Base-by-base conservation (phyloP, 306 rosid species). In the Ochetophila trinervis region DNA sequence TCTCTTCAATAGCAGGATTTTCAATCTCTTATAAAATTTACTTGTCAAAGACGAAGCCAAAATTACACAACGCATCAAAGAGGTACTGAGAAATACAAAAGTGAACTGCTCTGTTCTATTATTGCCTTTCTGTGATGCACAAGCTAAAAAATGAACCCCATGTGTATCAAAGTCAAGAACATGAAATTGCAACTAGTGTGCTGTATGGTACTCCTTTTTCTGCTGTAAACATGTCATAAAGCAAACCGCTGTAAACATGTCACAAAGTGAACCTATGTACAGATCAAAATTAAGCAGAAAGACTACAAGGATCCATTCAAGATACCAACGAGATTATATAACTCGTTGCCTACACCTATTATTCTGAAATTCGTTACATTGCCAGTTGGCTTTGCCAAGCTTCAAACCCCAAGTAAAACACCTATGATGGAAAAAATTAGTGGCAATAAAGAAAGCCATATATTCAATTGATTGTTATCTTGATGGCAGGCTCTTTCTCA, bases 41-140 rank as follows among this genome's bases (percentile, higher is more conserved):
- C 69, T 20, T 21, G 12, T 59, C 37, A 45, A 59, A 42, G 27
- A 76, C 30, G 14, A 56, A 54, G 35, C 15, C 35, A 65, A 71
- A 49, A 49, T 57, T 6, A 71, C 32, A 71, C 23, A 23, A 62
- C 53, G 72, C 69, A 64, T 48, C 36, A 21, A 48, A 63, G 74
- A 54, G 59, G 52, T 24, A 50, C 40, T 45, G 17, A 55, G 64
- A 72, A 62, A 62, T 61, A 27, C 22, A 55, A 57, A 47, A 59
- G 54, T 60, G 66, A 23, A 66, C 11, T 14, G 11, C 40, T 23
- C 48, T 48, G 8, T 30, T 50, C 24, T 13, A 57, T 52, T 51
- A 27, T 50, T n/a, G 34, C 50, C 34, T 63, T 36, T 63, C 71
- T 1, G 23, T 61, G 47, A 68, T 16, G 59, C 17, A 55, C 45